Evolutionary conservation across 179 eudicot species (phyloP).

Genomic region (Carnegiea gigantea): DNA sequence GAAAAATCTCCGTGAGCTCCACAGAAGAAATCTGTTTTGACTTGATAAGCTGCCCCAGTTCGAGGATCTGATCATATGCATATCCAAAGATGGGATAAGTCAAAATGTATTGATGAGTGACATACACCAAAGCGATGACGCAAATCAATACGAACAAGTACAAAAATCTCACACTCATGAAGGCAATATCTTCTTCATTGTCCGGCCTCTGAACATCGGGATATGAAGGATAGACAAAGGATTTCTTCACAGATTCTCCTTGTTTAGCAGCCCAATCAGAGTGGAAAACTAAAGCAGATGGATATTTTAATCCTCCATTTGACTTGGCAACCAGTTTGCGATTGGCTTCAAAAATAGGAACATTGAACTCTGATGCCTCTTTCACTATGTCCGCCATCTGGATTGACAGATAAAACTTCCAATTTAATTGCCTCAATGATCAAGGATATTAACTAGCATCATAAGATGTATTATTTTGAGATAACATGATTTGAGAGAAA

Average conservation of each 20-base stretch:
- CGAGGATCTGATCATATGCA: slow-evolving; percentile 56
- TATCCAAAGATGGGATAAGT: neutral
- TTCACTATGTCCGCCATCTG: slow-evolving; percentile 73
- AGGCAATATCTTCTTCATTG: slow-evolving; percentile 80
- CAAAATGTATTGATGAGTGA: neutral
- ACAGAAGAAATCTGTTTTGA: slow-evolving; percentile 70
- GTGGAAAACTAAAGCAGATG: slow-evolving; percentile 62
- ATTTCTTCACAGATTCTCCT: slow-evolving; percentile 26
- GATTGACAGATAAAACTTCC: neutral
- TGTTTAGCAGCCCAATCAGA: slow-evolving; percentile 49
- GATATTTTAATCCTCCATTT: slow-evolving; percentile 76
- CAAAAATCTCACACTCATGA: slow-evolving; percentile 68
- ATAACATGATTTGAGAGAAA: neutral
- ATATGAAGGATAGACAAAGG: slow-evolving; percentile 47
- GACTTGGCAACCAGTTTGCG: slow-evolving; percentile 60
- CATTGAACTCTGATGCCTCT: slow-evolving; percentile 61
- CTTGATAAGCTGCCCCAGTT: slow-evolving; percentile 78
- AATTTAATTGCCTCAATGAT: neutral
- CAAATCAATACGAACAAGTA: neutral
- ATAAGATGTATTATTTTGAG: neutral
- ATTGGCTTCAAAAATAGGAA: slow-evolving; percentile 55
- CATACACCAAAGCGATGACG: neutral
- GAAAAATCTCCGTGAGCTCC: slow-evolving; percentile 74
- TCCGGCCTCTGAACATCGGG: slow-evolving; percentile 51
- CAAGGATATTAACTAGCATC: neutral